A percentile compares a stretch with the other conserved stretches of the same genome.
Conservation (phyloP, 768 basidiomycete species). For the Rubroboletus pulcherrimus region DNA sequence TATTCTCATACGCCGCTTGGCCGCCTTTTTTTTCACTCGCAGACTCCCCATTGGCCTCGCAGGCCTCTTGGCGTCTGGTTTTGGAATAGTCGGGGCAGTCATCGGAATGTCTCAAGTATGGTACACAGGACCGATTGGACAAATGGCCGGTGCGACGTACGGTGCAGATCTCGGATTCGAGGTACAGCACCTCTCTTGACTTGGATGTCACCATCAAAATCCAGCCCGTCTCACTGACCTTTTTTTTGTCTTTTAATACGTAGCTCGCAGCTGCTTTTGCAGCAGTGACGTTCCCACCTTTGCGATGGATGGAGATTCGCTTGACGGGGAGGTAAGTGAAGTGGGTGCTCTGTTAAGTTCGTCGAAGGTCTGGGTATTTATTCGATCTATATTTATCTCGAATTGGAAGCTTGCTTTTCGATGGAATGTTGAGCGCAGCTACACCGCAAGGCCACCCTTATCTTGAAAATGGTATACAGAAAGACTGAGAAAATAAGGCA, state of each 20-base stretch:
- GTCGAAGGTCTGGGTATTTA: neutral
- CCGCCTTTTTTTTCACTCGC: neutral
- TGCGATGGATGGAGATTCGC: conserved; percentile 48
- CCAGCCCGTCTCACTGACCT: neutral
- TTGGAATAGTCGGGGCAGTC: conserved; percentile 46
- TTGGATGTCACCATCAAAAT: no score
- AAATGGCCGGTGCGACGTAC: conserved; percentile 35
- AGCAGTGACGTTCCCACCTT: conserved; percentile 43
- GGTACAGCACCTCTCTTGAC: conserved; percentile 24
- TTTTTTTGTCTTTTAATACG: neutral
- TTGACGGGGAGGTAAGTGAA: conserved; percentile 34
- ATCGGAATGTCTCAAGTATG: conserved; percentile 52
- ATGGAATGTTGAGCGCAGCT: neutral
- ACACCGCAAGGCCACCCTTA: no score
- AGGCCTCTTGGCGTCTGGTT: conserved; percentile 43
- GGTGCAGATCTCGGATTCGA: conserved; percentile 57
- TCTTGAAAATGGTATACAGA: no score
- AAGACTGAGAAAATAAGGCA: no score
- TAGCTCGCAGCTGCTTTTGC: conserved; percentile 45
- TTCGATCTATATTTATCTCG: neutral
- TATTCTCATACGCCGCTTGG: no score
- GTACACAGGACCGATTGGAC: conserved; percentile 50
- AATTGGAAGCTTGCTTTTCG: neutral
- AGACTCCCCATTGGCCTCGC: conserved; percentile 49
- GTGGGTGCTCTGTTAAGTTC: neutral